Conservation (phyloP, 2,329 filamentous ascomycete species). For the Aspergillus intermedius region DNA sequence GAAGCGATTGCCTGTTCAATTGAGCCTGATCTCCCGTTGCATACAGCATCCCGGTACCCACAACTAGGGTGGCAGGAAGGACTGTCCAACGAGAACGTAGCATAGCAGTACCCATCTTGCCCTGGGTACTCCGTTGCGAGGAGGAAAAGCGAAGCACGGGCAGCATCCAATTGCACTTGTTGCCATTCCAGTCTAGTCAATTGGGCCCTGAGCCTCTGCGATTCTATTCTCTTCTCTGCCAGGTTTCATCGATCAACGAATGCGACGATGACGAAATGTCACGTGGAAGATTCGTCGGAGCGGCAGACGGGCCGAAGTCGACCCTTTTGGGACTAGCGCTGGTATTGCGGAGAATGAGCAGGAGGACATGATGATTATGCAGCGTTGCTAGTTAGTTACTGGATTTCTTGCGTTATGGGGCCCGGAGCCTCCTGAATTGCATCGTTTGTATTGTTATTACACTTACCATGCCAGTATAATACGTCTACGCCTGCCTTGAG, state of each 20-base stretch:
- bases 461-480: background rate
- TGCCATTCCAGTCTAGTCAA: background rate
- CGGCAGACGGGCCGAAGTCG: constrained; percentile 13
- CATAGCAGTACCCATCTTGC: constrained; percentile 29
- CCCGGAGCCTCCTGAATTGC: constrained; percentile 14
- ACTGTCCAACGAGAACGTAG: constrained; percentile 31
- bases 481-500: background rate
- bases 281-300: constrained; percentile 13
- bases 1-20: constrained; percentile 14
- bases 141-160: constrained; percentile 3
- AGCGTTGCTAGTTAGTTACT: constrained; percentile 2
- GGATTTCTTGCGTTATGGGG: constrained; percentile 12
- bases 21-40: constrained; percentile 20
- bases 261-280: constrained; percentile 23
- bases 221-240: background rate
- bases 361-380: background rate
- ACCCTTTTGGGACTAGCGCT: constrained; percentile 17
- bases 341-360: constrained; percentile 5
- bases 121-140: constrained; percentile 15
- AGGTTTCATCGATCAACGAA: background rate
- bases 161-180: constrained; percentile 14
- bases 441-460: background rate
- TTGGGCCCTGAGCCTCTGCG: background rate
- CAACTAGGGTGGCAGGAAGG: constrained; percentile 27
- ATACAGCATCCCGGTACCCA: constrained; percentile 19